Conservation (phyloP, 1,284 basidiomycete species). For the Austroboletus rostrupii region DNA sequence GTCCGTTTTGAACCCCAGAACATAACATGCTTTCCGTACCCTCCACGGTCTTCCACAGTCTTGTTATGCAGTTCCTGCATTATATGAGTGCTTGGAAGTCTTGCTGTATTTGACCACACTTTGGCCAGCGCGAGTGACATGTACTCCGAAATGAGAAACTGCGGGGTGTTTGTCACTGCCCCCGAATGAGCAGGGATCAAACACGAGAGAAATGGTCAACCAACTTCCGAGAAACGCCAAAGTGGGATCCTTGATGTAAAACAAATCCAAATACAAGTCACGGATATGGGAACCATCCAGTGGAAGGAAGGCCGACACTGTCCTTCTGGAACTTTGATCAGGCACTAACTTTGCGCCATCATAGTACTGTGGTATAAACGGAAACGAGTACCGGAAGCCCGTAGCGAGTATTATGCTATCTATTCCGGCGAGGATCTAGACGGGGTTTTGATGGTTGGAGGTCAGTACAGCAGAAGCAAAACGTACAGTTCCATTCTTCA, state of each 20-base stretch:
- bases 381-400: conserved; percentile 11
- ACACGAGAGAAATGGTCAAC: not conserved
- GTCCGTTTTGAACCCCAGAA: not conserved
- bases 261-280: conserved; percentile 16
- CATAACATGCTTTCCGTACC: conserved; percentile 12
- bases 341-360: conserved; percentile 6
- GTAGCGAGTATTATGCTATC: conserved; percentile 13
- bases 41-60: conserved; percentile 8
- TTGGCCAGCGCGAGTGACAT: conserved; percentile 14
- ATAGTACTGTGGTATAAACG: conserved; percentile 17
- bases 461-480: not conserved
- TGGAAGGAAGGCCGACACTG: conserved; percentile 10
- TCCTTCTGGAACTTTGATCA: not conserved
- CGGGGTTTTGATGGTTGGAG: not conserved
- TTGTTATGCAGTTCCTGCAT: conserved; percentile 5
- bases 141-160: conserved; percentile 1
- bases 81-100: conserved; percentile 1
- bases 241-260: conserved; percentile 17
- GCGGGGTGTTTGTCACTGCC: not conserved
- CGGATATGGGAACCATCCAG: conserved; percentile 13
- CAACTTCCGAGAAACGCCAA: conserved; percentile 13
- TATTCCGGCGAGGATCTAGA: conserved; percentile 14
- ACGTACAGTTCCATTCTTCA: conserved; percentile 16
- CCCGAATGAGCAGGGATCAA: not conserved
- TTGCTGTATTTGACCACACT: conserved; percentile 16